These are phyloP conservation scores for Picocystis salinarum DNA, from an alignment of 139 green algal genomes.

Conservation along the genomic window DNA sequence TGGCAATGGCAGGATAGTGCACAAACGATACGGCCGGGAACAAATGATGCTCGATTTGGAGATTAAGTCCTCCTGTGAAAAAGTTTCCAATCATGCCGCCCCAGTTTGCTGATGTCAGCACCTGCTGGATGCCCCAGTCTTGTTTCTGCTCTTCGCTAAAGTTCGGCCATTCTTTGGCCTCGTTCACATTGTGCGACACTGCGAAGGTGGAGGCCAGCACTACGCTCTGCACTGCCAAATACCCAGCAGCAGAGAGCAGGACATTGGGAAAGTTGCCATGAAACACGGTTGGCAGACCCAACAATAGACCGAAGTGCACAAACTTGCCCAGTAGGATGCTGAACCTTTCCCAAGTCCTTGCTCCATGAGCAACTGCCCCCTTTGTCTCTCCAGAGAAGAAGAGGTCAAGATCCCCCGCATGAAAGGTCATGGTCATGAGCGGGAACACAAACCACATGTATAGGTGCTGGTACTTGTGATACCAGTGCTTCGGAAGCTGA, in stretches of 20 bases:
- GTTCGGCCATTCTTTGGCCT: slow-evolving; percentile 29
- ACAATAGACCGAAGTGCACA: slow-evolving; percentile 46
- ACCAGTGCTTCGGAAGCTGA: slow-evolving; percentile 36
- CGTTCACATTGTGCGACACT: slow-evolving; percentile 57
- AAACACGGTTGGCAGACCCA: slow-evolving; percentile 25
- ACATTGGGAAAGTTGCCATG: slow-evolving; percentile 18
- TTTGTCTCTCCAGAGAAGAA: slow-evolving; percentile 30
- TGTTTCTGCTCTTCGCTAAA: slow-evolving; percentile 4
- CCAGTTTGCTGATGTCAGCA: slow-evolving; percentile 64
- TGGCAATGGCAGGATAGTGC: slow-evolving; percentile 57
- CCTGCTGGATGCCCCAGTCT: slow-evolving; percentile 58
- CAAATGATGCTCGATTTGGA: slow-evolving; percentile 62
- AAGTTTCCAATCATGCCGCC: slow-evolving; percentile 58
- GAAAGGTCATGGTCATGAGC: slow-evolving; percentile 57
- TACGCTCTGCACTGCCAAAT: slow-evolving; percentile 34
- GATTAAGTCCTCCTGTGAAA: slow-evolving; percentile 60
- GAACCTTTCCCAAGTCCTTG: slow-evolving; percentile 27
- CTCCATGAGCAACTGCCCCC: slow-evolving; percentile 52
- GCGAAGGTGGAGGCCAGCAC: slow-evolving; percentile 58
- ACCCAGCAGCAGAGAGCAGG: neutral
- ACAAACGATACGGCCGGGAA: slow-evolving; percentile 57
- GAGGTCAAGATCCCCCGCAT: slow-evolving; percentile 19
- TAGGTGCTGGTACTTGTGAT: slow-evolving; percentile 62
- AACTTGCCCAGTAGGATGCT: slow-evolving; percentile 48
- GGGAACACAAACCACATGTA: slow-evolving; percentile 67